These are phyloP conservation scores for Pulveroboletus sp. DNA, from an alignment of 768 basidiomycete genomes.

Conservation along the genomic window DNA sequence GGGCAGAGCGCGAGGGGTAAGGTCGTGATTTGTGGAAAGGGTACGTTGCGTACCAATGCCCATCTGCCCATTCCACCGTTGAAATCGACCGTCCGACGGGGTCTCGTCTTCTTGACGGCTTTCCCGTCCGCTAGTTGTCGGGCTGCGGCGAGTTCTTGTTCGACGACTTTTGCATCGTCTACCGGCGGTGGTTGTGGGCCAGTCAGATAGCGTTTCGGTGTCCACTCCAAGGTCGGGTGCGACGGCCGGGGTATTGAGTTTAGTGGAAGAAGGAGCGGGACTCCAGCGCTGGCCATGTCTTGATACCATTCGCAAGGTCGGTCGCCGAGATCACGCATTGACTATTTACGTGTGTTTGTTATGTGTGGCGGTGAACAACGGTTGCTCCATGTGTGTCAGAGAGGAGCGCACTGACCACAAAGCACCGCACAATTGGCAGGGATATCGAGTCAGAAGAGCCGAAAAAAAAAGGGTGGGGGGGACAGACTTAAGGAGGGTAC, in stretches of 20 bases:
- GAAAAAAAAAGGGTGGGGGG: background rate
- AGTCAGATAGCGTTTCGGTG: constrained; percentile 62
- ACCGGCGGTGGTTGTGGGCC: constrained; percentile 70
- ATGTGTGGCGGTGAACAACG: constrained; percentile 14
- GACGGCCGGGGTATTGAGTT: constrained; percentile 34
- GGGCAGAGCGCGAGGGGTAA: background rate
- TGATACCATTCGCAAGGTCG: background rate
- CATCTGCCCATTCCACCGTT: constrained; percentile 85
- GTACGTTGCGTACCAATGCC: constrained; percentile 58
- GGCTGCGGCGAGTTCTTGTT: constrained; percentile 74
- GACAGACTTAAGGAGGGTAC: constrained; percentile 13
- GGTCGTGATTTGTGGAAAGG: background rate
- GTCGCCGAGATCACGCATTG: background rate
- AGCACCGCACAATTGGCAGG: constrained; percentile 19
- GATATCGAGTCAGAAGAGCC: constrained; percentile 13
- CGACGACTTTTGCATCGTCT: constrained; percentile 71
- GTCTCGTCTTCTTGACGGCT: constrained; percentile 84
- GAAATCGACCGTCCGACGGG: constrained; percentile 92
- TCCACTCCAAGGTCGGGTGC: constrained; percentile 62
- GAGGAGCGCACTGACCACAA: constrained; percentile 23
- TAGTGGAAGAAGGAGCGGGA: constrained; percentile 55
- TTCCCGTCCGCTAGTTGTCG: constrained; percentile 75
- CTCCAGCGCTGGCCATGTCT: constrained; percentile 17
- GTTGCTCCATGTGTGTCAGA: background rate
- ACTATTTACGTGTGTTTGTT: constrained; percentile 10